Evolutionary conservation across 2,329 filamentous ascomycete species (phyloP).

Genomic region (Nectriaceae sp.): DNA sequence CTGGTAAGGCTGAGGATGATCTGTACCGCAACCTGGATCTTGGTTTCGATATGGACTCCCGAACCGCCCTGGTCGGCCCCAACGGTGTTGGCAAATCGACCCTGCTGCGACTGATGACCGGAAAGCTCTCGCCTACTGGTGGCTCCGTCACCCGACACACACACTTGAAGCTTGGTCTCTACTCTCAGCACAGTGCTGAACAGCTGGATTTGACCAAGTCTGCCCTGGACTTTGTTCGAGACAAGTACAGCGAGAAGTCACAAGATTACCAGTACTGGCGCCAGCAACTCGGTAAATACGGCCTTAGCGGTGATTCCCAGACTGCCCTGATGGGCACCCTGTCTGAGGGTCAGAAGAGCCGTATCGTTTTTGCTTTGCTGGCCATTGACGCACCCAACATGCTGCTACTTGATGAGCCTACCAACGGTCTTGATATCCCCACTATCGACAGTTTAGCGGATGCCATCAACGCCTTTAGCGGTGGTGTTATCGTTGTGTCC

Average conservation of each 20-base stretch:
- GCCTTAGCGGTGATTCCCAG: slow-evolving; percentile 89
- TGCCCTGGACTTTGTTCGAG: slow-evolving; percentile 93
- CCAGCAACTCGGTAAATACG: slow-evolving; percentile 94
- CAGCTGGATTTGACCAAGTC: slow-evolving; percentile 99
- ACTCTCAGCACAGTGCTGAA: slow-evolving; percentile 97
- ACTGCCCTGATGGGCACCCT: slow-evolving; percentile 97
- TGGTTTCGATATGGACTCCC: slow-evolving; percentile 99
- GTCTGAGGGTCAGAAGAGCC: slow-evolving; percentile 95
- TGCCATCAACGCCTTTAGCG: slow-evolving; percentile 93
- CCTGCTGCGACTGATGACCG: slow-evolving; percentile 92
- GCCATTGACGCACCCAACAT: slow-evolving; percentile 98
- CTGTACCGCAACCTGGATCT: slow-evolving; percentile 96
- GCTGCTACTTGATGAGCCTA: slow-evolving; percentile 96
- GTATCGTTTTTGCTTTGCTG: slow-evolving; percentile 95
- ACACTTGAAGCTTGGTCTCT: slow-evolving; percentile 96
- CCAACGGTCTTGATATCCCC: slow-evolving; percentile 98
- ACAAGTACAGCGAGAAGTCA: slow-evolving; percentile 85
- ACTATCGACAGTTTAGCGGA: slow-evolving; percentile 97
- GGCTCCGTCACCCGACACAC: slow-evolving; percentile 90
- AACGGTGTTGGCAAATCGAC: slow-evolving; percentile 99
- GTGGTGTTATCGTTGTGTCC: slow-evolving; percentile 95
- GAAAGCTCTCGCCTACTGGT: slow-evolving; percentile 81
- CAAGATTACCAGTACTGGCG: slow-evolving; percentile 99
- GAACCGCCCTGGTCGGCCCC: slow-evolving; percentile 93
- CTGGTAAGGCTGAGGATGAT: slow-evolving; percentile 83